phyloP scores from a whole-genome alignment of 176 grass and related monocot species.

The Oryza punctata region DNA sequence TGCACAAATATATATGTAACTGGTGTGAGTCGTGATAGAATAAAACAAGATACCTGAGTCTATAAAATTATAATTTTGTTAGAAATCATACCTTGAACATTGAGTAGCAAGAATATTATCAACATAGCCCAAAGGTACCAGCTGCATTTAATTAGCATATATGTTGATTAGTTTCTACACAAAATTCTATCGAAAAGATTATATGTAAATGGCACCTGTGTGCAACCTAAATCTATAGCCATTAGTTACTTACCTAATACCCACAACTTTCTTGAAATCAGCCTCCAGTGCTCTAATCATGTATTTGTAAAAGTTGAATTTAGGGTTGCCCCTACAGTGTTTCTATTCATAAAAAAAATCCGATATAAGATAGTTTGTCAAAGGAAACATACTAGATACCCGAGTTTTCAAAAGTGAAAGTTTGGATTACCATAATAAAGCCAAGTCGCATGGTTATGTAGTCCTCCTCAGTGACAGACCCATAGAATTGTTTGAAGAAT shows the following conservation, averaged over 20 bases:
- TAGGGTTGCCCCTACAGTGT: constrained; percentile 67
- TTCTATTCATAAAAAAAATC: constrained; percentile 37
- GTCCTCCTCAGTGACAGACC: constrained; percentile 61
- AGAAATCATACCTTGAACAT: constrained; percentile 68
- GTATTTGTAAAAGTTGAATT: constrained; percentile 84
- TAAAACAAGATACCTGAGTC: background rate
- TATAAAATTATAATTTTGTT: background rate
- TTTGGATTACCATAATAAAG: constrained; percentile 64
- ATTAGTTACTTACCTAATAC: constrained; percentile 63
- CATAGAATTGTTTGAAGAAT: constrained; percentile 89
- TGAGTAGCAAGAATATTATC: constrained; percentile 77
- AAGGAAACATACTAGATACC: background rate
- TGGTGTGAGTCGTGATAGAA: background rate
- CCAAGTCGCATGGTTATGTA: constrained; percentile 80
- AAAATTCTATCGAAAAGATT: background rate
- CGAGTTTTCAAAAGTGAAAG: background rate
- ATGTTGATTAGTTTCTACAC: background rate
- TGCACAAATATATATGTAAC: background rate
- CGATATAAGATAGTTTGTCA: background rate
- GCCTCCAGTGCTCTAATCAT: constrained; percentile 83
- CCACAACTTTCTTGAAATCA: constrained; percentile 90
- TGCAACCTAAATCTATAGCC: background rate
- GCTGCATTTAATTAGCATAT: constrained; percentile 46
- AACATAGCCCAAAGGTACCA: constrained; percentile 90
- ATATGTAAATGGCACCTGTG: background rate